Conservation (phyloP, 495 filamentous ascomycete genomes). For the Xylaria palmicola region DNA sequence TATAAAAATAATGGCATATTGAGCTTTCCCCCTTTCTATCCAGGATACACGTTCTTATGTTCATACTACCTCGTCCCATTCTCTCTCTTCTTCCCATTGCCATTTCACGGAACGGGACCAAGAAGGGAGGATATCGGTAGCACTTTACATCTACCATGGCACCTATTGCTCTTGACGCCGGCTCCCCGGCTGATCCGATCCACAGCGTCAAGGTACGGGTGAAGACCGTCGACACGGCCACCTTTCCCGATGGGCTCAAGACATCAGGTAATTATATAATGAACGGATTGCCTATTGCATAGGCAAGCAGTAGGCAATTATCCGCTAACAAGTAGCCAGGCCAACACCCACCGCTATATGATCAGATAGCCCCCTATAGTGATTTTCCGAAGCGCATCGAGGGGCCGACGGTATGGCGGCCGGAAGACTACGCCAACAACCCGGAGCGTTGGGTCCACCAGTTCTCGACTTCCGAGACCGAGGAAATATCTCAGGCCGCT, state of each 20-base stretch:
- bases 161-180: conserved; percentile 24
- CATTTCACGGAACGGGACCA: background rate
- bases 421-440: conserved; percentile 65
- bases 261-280: conserved; percentile 28
- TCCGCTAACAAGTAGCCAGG: conserved; percentile 41
- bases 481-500: conserved; percentile 64
- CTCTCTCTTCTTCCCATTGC: background rate
- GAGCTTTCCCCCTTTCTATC: background rate
- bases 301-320: background rate
- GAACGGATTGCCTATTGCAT: background rate
- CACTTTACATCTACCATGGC: conserved; percentile 20
- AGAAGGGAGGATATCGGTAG: background rate
- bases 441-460: conserved; percentile 76
- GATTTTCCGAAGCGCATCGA: conserved; percentile 72
- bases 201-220: conserved; percentile 23
- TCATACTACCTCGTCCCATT: background rate
- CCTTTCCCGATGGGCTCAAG: conserved; percentile 57
- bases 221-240: conserved; percentile 21
- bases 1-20: background rate
- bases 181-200: conserved; percentile 17
- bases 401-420: conserved; percentile 76
- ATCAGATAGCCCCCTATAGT: conserved; percentile 63
- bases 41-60: conserved; percentile 1
- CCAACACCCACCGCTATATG: conserved; percentile 73
- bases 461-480: conserved; percentile 64